These are phyloP conservation scores for Didymella glomerata DNA, from an alignment of 2,329 filamentous ascomycete genomes.

Conservation along the genomic window DNA sequence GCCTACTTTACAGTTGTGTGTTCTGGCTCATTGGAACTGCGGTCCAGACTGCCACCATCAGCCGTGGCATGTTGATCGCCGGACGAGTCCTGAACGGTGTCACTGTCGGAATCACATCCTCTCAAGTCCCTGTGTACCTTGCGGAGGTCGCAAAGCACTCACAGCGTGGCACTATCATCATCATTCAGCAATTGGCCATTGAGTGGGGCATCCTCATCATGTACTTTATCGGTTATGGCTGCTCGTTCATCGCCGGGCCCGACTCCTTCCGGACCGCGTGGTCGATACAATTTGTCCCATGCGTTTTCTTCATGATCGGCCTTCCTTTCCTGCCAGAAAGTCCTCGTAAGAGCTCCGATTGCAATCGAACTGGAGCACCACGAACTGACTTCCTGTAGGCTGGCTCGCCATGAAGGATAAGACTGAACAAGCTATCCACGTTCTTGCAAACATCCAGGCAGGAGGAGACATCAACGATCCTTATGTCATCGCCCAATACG, in stretches of 20 bases:
- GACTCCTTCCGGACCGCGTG: slow-evolving; percentile 58
- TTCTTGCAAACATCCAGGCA: slow-evolving; percentile 58
- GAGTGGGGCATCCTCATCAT: slow-evolving; percentile 52
- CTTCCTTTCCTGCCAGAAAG: slow-evolving; percentile 58
- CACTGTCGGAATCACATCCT: slow-evolving; percentile 55
- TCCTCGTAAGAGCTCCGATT: slow-evolving; percentile 45
- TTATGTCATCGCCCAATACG: slow-evolving; percentile 59
- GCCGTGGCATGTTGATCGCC: slow-evolving; percentile 55
- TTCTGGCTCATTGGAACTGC: slow-evolving; percentile 56
- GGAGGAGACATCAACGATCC: slow-evolving; percentile 56
- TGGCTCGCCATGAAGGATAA: slow-evolving; percentile 60
- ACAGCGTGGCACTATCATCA: slow-evolving; percentile 55
- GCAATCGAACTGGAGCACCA: not conserved
- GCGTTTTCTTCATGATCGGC: slow-evolving; percentile 54
- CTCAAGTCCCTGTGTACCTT: slow-evolving; percentile 57
- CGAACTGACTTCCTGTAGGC: not conserved
- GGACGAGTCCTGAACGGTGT: slow-evolving; percentile 58
- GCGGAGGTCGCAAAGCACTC: slow-evolving; percentile 56
- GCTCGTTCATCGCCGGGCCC: slow-evolving; percentile 51
- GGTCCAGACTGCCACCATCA: slow-evolving; percentile 54
- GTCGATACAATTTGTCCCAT: slow-evolving; percentile 58
- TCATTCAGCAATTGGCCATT: slow-evolving; percentile 57
- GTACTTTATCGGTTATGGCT: slow-evolving; percentile 60
- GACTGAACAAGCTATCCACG: slow-evolving; percentile 55
- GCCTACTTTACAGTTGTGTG: slow-evolving; percentile 59